Evolutionary conservation across 2,329 filamentous ascomycete genomes (phyloP).

Genomic region (Verruconis gallopava): DNA sequence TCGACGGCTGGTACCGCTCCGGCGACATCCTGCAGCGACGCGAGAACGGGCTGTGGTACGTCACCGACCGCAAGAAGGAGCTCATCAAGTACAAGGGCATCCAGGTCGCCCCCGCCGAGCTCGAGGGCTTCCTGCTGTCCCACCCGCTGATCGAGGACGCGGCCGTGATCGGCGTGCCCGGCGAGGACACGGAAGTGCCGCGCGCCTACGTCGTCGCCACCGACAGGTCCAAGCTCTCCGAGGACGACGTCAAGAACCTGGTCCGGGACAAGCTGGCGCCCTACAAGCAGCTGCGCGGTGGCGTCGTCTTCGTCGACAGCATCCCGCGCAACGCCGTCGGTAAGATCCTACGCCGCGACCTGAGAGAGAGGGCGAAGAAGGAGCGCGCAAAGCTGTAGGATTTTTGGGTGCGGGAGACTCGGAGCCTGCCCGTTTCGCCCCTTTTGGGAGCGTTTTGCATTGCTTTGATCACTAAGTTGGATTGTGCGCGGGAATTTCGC

Average conservation of each 20-base stretch:
- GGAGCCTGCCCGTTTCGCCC: no score
- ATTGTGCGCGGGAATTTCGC: no score
- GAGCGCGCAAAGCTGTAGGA: conserved; percentile 14
- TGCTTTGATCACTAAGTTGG: no score
- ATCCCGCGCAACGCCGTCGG: conserved; percentile 22
- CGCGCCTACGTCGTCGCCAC: conserved; percentile 30
- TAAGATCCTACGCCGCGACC: conserved; percentile 21
- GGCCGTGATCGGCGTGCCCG: conserved; percentile 30
- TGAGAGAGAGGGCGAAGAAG: conserved; percentile 18
- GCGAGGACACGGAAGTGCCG: conserved; percentile 22
- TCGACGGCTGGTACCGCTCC: conserved; percentile 30
- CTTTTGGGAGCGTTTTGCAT: no score
- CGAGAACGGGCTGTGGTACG: conserved; percentile 19
- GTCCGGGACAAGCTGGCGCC: conserved; percentile 21
- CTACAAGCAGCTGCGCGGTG: conserved; percentile 25
- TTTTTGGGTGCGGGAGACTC: no score
- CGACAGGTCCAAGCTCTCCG: conserved; percentile 11
- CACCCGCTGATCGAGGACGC: conserved; percentile 31
- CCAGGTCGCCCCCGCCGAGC: conserved; percentile 37
- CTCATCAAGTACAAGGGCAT: conserved; percentile 38
- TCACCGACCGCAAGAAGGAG: conserved; percentile 23
- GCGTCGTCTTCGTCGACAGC: conserved; percentile 19
- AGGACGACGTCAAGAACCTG: conserved; percentile 19
- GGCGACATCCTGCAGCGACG: conserved; percentile 27
- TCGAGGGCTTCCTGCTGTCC: conserved; percentile 31